Evolutionary conservation across 2,329 filamentous ascomycete species (phyloP).

Genomic region (Diaporthe longicolla): DNA sequence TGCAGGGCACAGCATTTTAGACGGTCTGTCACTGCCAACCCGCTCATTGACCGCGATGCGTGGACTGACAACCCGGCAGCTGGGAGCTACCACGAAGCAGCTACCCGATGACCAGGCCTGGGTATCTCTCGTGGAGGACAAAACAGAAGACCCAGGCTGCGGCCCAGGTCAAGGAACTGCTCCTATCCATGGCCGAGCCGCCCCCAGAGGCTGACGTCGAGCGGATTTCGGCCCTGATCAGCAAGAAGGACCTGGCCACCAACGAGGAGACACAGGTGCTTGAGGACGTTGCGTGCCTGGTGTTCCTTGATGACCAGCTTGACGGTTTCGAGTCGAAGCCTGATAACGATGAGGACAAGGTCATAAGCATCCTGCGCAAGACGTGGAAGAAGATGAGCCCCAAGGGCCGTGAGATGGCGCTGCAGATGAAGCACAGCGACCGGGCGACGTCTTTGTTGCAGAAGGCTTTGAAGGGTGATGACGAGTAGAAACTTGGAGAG

Average conservation of each 20-base stretch:
- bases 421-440: constrained; percentile 75
- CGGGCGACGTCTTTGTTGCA: constrained; percentile 72
- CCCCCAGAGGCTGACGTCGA: constrained; percentile 66
- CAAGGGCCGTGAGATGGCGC: constrained; percentile 73
- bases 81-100: constrained; percentile 85
- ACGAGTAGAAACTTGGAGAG: not conserved
- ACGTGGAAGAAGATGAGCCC: constrained; percentile 84
- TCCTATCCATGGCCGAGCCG: constrained; percentile 56
- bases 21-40: constrained; percentile 57
- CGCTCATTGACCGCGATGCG: constrained; percentile 12
- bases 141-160: constrained; percentile 78
- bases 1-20: constrained; percentile 89
- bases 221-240: constrained; percentile 78
- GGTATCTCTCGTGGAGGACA: constrained; percentile 86
- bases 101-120: constrained; percentile 81
- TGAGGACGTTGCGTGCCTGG: constrained; percentile 89
- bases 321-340: constrained; percentile 80
- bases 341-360: constrained; percentile 81
- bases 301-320: constrained; percentile 90
- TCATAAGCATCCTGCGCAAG: constrained; percentile 78
- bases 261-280: constrained; percentile 78
- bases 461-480: constrained; percentile 66
- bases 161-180: constrained; percentile 67
- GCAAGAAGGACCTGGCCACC: constrained; percentile 80
- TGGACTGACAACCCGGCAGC: constrained; percentile 49